Conservation (phyloP, 225 moss, liverwort and hornwort genomes). For the Lunularia cruciata region DNA sequence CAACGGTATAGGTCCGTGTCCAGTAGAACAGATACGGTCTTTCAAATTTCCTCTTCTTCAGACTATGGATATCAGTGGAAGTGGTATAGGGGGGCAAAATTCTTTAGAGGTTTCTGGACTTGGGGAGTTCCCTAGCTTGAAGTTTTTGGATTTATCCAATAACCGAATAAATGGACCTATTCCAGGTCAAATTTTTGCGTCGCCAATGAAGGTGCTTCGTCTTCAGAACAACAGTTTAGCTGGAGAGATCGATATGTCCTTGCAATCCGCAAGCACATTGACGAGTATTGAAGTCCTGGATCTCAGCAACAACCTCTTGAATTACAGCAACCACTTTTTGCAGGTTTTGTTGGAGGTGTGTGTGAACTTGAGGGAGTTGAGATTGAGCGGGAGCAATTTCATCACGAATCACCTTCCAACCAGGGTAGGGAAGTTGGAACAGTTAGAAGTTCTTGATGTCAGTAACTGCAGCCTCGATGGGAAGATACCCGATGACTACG, state of each 20-base stretch:
- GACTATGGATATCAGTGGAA: too few relatives aligned
- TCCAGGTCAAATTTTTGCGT: too few relatives aligned
- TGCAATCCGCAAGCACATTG: neutral
- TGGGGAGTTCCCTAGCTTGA: neutral
- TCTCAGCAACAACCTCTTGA: neutral
- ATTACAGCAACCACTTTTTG: neutral
- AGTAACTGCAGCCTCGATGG: neutral
- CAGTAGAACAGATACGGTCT: neutral
- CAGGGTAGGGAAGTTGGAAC: neutral
- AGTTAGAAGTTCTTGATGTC: neutral
- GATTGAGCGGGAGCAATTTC: neutral
- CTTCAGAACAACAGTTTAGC: too few relatives aligned
- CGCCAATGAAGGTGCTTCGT: too few relatives aligned
- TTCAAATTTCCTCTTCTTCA: too few relatives aligned
- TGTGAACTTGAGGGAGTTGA: neutral
- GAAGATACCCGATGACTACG: neutral
- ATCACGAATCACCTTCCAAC: neutral
- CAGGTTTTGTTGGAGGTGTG: neutral
- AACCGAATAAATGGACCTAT: too few relatives aligned
- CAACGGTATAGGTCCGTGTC: neutral
- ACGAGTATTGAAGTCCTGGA: neutral
- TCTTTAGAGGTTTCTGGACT: too few relatives aligned
- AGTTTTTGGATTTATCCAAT: neutral
- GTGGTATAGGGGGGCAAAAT: too few relatives aligned
- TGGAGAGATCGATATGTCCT: too few relatives aligned